Conservation (phyloP, 495 filamentous ascomycete species). For the Talaromyces ruber region DNA sequence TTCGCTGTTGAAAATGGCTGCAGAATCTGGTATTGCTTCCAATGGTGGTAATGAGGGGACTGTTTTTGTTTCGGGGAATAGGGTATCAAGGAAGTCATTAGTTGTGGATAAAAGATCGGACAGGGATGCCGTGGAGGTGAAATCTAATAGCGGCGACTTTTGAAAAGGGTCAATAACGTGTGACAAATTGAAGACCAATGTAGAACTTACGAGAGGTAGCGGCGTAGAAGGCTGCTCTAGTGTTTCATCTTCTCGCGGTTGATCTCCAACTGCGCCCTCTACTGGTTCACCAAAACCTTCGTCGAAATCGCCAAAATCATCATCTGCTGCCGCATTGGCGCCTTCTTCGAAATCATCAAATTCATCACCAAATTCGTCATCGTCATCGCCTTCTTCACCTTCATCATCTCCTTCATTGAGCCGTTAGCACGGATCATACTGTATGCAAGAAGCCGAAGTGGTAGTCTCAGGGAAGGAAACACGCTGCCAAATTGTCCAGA, state of each 20-base stretch:
- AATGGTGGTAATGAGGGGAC: conserved; percentile 30
- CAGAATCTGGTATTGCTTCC: conserved; percentile 32
- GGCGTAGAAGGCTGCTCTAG: conserved; percentile 34
- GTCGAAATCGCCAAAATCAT: conserved; percentile 87
- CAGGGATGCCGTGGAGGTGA: conserved; percentile 50
- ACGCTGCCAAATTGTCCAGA: neutral
- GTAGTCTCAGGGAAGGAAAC: conserved; percentile 22
- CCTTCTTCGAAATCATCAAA: conserved; percentile 96
- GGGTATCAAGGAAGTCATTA: conserved; percentile 41
- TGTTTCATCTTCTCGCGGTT: conserved; percentile 12
- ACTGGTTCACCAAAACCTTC: conserved; percentile 68
- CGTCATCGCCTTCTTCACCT: conserved; percentile 28
- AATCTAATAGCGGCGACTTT: conserved; percentile 65
- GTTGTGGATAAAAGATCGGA: conserved; percentile 36
- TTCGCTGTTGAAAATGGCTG: conserved; percentile 46
- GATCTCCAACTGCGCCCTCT: conserved; percentile 31
- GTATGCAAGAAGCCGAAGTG: conserved; percentile 23
- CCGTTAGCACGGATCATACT: conserved; percentile 25
- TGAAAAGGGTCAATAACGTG: neutral
- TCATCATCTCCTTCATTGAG: conserved; percentile 22
- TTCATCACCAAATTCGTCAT: conserved; percentile 68
- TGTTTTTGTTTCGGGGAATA: conserved; percentile 45
- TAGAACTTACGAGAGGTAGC: conserved; percentile 41
- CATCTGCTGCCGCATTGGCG: conserved; percentile 50
- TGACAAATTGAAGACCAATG: neutral